Evolutionary conservation across 2,329 filamentous ascomycete species (phyloP), one percentile per base, ranked within the genome.

Genomic region (Metarhizium guizhouense): DNA sequence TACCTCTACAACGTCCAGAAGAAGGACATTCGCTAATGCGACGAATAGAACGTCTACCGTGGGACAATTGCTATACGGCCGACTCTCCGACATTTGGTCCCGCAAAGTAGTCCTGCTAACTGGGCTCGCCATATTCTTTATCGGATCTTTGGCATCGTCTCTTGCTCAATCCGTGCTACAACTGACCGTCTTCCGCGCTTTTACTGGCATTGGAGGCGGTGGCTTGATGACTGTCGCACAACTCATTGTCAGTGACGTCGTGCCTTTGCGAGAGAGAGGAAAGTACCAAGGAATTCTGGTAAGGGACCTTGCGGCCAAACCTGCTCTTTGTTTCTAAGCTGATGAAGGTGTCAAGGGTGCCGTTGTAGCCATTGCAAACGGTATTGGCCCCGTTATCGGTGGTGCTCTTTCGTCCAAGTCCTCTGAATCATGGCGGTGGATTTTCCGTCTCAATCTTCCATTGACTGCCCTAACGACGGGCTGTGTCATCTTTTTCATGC

Each of bases 211-310:
- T 55, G 87, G 87, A 20, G 87, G 86, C 11, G 86, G 84, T 1
- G 87, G 87, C 2, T 83, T 90, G 76, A 85, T 83, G 51, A 85
- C 85, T 0, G 82, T 89, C 48, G 83, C 85, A 8, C 82, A 79
- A 54, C 85, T 91, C 42, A 73, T 91, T 57, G 72, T 91, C 62
- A 86, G 82, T 58, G 88, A 92, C 67, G 76, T 90, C 13, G 80
- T 91, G 1, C 80, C 86, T 0, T 72, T 90, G 25, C 75, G 86
- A 4, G 81, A 89, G 57, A 74, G 87, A 55, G 88, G 87, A 0
- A 79, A 86, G 18, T 92, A 86, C 79, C 88, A 91, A 66, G 87
- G 87, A 0, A 70, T 74, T 55, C 55, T 78, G 58, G 79, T 73
- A 57, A 56, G 66, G 3, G 5, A 16, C 30, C 20, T 1, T 0